Conservation (phyloP, 352 stramenopile genomes). For the Globisporangium nagaii region DNA sequence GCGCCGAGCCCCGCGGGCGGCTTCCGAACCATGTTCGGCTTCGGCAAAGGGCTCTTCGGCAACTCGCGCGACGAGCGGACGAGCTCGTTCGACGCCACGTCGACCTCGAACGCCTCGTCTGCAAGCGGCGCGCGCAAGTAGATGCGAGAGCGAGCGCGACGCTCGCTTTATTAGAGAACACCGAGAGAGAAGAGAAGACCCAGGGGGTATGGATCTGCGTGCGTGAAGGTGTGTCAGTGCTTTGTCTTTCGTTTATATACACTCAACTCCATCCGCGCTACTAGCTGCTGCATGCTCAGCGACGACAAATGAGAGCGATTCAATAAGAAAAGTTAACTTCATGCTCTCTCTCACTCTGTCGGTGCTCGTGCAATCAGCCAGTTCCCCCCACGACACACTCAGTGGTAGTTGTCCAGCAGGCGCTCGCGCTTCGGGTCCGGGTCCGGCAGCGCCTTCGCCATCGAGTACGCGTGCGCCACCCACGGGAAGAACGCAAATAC, state of each 20-base stretch:
- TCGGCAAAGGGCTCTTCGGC: slow-evolving; percentile 65
- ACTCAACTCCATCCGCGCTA: neutral
- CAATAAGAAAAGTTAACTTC: too few species aligned
- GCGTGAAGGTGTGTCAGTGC: slow-evolving; percentile 7
- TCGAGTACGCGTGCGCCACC: slow-evolving; percentile 66
- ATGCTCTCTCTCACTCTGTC: too few species aligned
- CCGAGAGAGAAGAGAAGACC: neutral
- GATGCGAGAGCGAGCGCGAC: neutral
- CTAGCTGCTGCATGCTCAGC: too few species aligned
- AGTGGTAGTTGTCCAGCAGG: slow-evolving; percentile 62
- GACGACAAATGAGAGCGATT: too few species aligned
- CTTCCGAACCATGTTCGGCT: slow-evolving; percentile 62
- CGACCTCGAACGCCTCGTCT: slow-evolving; percentile 15
- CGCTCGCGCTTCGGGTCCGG: slow-evolving; percentile 66
- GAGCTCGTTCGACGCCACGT: slow-evolving; percentile 44
- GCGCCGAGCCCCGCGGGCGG: slow-evolving; percentile 28
- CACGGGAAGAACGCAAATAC: slow-evolving; percentile 73
- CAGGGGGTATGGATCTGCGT: neutral
- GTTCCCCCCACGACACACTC: too few species aligned
- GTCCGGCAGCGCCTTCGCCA: slow-evolving; percentile 53
- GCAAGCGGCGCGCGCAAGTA: slow-evolving; percentile 8
- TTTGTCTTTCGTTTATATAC: slow-evolving; percentile 13
- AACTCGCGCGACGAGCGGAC: slow-evolving; percentile 45
- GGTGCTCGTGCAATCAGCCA: too few species aligned
- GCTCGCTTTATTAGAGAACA: slow-evolving; percentile 10